Conservation (phyloP, 495 filamentous ascomycete genomes). For the Aspergillus sclerotiicarbonarius region DNA sequence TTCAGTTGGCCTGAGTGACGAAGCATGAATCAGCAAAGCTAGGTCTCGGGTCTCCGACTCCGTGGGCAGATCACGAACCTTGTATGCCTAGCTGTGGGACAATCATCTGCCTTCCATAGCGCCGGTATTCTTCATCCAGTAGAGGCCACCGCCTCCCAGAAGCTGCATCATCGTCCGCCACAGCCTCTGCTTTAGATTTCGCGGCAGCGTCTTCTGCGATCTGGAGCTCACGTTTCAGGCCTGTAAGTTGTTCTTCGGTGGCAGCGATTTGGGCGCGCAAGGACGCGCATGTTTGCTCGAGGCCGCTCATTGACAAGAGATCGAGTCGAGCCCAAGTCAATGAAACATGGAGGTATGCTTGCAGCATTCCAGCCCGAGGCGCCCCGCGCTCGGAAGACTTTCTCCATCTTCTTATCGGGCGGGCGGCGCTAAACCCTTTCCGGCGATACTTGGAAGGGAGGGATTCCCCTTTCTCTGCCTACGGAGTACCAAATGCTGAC, state of each 20-base stretch:
- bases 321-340: too few species aligned
- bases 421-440: background rate
- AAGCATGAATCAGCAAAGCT: constrained; percentile 9
- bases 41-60: background rate
- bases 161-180: background rate
- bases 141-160: constrained; percentile 57
- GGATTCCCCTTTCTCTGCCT: too few species aligned
- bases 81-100: constrained; percentile 78
- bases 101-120: constrained; percentile 93
- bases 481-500: too few species aligned
- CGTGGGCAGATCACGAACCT: constrained; percentile 44
- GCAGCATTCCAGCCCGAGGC: background rate
- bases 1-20: constrained; percentile 68
- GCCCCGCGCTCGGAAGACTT: constrained; percentile 1
- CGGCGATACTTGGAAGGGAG: background rate
- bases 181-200: constrained; percentile 13
- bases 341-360: background rate
- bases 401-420: constrained; percentile 14
- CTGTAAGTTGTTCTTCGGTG: constrained; percentile 37
- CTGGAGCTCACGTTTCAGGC: constrained; percentile 37
- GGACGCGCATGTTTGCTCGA: constrained; percentile 37
- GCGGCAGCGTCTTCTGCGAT: constrained; percentile 32
- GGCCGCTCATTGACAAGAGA: constrained; percentile 12
- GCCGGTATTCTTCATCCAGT: constrained; percentile 64
- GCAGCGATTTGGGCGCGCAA: constrained; percentile 41